phyloP scores from a whole-genome alignment of 345 rosid genomes.

The Garcia nutans region DNA sequence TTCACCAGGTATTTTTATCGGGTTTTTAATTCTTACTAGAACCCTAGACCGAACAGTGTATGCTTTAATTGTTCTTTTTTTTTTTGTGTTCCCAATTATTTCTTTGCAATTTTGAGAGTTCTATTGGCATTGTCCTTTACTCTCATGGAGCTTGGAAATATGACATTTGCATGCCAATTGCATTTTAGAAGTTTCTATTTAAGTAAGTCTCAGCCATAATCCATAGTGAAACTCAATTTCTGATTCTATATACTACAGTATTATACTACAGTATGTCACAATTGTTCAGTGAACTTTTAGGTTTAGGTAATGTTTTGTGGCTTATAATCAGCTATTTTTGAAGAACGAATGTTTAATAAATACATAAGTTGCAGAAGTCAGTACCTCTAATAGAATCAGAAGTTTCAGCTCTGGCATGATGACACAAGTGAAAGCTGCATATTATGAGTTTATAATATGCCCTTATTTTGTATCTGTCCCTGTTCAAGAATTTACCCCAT shows the following conservation, averaged over 20 bases:
- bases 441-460: background rate
- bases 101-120: background rate
- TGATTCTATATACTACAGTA: no score
- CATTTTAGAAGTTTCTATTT: background rate
- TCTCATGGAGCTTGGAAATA: background rate
- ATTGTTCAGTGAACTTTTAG: background rate
- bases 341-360: no score
- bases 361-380: background rate
- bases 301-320: background rate
- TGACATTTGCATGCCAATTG: background rate
- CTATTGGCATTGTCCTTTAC: background rate
- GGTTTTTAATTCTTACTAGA: background rate
- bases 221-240: background rate
- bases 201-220: background rate
- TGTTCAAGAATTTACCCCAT: background rate
- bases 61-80: background rate
- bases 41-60: background rate
- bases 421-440: background rate
- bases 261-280: background rate
- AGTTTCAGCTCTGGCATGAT: background rate
- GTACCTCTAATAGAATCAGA: background rate
- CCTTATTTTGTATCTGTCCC: background rate
- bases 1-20: slow-evolving; percentile 70
- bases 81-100: background rate
- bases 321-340: background rate